phyloP scores from a whole-genome alignment of 495 filamentous ascomycete genomes.

The Penicillium diatomitis region DNA sequence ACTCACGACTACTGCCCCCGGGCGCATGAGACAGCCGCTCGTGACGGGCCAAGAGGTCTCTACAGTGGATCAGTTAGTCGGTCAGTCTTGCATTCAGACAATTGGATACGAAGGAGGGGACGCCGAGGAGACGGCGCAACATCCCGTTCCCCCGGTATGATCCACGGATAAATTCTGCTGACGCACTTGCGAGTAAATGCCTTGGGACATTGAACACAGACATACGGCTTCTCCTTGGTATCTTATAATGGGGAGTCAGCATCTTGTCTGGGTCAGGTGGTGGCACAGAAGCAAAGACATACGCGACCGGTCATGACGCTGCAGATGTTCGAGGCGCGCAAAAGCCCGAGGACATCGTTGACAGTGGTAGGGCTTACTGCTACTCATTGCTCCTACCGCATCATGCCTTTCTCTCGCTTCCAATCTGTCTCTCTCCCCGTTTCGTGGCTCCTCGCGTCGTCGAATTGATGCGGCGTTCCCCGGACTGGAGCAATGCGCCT shows the following conservation, averaged over 20 bases:
- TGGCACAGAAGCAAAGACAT: neutral
- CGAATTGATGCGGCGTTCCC: no score
- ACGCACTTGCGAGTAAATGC: slow-evolving; percentile 36
- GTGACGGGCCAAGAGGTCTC: slow-evolving; percentile 31
- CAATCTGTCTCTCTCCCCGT: no score
- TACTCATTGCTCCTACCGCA: slow-evolving; percentile 10
- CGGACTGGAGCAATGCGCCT: neutral
- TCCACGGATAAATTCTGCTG: no score
- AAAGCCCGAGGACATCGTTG: slow-evolving; percentile 28
- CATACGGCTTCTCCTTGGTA: slow-evolving; percentile 36
- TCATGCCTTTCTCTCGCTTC: neutral
- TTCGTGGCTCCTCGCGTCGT: no score
- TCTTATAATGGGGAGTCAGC: slow-evolving; percentile 20
- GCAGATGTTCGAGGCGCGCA: slow-evolving; percentile 34
- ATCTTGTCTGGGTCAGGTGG: neutral
- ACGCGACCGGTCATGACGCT: slow-evolving; percentile 39
- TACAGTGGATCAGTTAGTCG: neutral
- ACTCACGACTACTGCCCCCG: slow-evolving; percentile 7
- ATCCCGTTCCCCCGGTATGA: no score
- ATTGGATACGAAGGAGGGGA: no score
- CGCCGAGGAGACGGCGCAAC: no score
- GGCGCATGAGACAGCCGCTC: slow-evolving; percentile 25
- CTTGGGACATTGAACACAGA: slow-evolving; percentile 28
- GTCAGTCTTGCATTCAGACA: neutral
- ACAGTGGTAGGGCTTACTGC: slow-evolving; percentile 26